These are phyloP conservation scores for Combretum micranthum DNA, from an alignment of 345 rosid species.

Conservation along the genomic window DNA sequence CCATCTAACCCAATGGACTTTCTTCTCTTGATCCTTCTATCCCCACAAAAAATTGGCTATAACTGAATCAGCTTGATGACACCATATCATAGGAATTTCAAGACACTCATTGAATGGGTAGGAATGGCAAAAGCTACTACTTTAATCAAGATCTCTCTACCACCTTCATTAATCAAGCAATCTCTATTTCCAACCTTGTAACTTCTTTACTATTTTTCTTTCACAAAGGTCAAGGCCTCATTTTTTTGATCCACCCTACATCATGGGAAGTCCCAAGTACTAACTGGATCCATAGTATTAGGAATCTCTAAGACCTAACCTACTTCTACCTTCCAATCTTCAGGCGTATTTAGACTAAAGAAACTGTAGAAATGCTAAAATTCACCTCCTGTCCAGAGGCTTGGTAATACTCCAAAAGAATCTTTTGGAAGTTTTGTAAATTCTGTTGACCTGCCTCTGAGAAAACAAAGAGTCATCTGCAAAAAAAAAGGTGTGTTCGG, in stretches of 20 bases:
- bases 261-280: neutral
- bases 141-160: neutral
- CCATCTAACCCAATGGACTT: constrained; percentile 3
- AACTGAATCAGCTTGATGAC: neutral
- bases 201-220: neutral
- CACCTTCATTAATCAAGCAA: neutral
- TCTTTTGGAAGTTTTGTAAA: neutral
- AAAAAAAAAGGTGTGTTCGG: neutral
- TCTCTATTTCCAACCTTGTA: neutral
- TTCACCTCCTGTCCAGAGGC: neutral
- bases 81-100: neutral
- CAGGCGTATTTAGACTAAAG: neutral
- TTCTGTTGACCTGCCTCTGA: neutral
- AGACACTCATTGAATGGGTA: neutral
- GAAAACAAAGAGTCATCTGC: neutral
- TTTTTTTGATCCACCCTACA: neutral
- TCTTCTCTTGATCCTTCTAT: neutral
- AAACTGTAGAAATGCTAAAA: neutral
- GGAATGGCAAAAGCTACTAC: neutral
- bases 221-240: neutral
- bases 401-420: neutral
- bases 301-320: neutral
- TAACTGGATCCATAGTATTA: neutral
- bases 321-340: neutral
- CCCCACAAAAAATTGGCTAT: neutral